Conservation (phyloP, 345 rosid genomes). For the Aquilaria sinensis region DNA sequence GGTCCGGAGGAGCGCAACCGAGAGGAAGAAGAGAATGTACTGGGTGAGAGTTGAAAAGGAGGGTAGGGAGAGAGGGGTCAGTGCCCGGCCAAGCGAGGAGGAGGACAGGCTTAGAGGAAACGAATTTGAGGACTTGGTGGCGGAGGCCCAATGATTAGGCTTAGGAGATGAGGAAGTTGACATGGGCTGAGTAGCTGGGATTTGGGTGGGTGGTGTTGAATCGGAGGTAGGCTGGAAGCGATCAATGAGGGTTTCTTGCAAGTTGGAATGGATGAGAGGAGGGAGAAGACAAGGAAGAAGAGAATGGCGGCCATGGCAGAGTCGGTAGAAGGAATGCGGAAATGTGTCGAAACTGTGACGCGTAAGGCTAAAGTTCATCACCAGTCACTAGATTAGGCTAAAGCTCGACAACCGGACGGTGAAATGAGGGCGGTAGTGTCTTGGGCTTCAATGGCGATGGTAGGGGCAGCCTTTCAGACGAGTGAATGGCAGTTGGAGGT, state of each 20-base stretch:
- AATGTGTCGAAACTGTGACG: too few relatives aligned
- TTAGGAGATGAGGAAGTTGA: slow-evolving; percentile 48
- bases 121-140: slow-evolving; percentile 38
- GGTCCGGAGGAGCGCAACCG: too few relatives aligned
- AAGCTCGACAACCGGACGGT: too few relatives aligned
- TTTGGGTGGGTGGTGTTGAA: slow-evolving; percentile 81
- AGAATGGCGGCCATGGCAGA: slow-evolving; percentile 8
- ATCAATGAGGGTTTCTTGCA: slow-evolving; percentile 35
- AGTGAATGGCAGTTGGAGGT: too few relatives aligned
- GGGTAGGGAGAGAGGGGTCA: slow-evolving; percentile 56
- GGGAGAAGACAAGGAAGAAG: slow-evolving; percentile 5
- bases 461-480: too few relatives aligned
- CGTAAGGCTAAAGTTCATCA: too few relatives aligned
- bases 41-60: slow-evolving; percentile 79
- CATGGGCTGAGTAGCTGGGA: slow-evolving; percentile 61
- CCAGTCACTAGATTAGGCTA: too few relatives aligned
- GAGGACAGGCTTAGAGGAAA: slow-evolving; percentile 45
- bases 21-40: too few relatives aligned
- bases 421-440: too few relatives aligned
- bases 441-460: too few relatives aligned
- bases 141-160: slow-evolving; percentile 50
- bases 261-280: slow-evolving; percentile 7
- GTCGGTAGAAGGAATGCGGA: too few relatives aligned
- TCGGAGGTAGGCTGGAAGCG: slow-evolving; percentile 66
- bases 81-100: slow-evolving; percentile 74